Evolutionary conservation across 129 eudicot genomes (phyloP).

Genomic region (Escallonia herrerae): DNA sequence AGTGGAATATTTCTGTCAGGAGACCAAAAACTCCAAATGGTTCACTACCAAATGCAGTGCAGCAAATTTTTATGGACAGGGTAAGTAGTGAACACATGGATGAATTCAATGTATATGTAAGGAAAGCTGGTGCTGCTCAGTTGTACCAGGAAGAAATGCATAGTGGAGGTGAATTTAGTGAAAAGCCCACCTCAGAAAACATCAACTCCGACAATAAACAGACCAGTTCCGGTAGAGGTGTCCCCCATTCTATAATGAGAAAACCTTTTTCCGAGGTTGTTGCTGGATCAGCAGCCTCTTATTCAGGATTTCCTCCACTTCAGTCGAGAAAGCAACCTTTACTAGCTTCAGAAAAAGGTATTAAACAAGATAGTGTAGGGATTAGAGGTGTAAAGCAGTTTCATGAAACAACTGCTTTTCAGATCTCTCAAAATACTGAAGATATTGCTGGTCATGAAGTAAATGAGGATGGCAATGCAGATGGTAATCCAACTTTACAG

Average conservation of each 20-base stretch:
- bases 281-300: slow-evolving; percentile 65
- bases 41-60: slow-evolving; percentile 15
- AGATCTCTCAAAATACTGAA: slow-evolving; percentile 28
- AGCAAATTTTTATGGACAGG: slow-evolving; percentile 20
- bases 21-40: slow-evolving; percentile 28
- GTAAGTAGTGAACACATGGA: slow-evolving; percentile 19
- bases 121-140: slow-evolving; percentile 23
- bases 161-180: slow-evolving; percentile 32
- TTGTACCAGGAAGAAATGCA: slow-evolving; percentile 14
- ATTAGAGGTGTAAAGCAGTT: slow-evolving; percentile 20
- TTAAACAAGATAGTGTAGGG: slow-evolving; percentile 26
- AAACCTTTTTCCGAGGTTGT: slow-evolving; percentile 95
- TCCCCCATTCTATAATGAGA: slow-evolving; percentile 58
- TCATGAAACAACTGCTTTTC: slow-evolving; percentile 22
- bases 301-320: slow-evolving; percentile 78
- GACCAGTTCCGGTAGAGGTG: slow-evolving; percentile 26
- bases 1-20: slow-evolving; percentile 65
- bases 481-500: slow-evolving; percentile 39
- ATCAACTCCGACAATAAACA: slow-evolving; percentile 25
- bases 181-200: slow-evolving; percentile 22
- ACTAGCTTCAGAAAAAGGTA: slow-evolving; percentile 34
- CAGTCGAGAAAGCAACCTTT: slow-evolving; percentile 40
- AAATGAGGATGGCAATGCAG: slow-evolving; percentile 12
- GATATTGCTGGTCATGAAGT: slow-evolving; percentile 18
- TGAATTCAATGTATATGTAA: slow-evolving; percentile 29